These are phyloP conservation scores for Desmodesmus armatus DNA, from an alignment of 139 green algal species.

Conservation along the genomic window DNA sequence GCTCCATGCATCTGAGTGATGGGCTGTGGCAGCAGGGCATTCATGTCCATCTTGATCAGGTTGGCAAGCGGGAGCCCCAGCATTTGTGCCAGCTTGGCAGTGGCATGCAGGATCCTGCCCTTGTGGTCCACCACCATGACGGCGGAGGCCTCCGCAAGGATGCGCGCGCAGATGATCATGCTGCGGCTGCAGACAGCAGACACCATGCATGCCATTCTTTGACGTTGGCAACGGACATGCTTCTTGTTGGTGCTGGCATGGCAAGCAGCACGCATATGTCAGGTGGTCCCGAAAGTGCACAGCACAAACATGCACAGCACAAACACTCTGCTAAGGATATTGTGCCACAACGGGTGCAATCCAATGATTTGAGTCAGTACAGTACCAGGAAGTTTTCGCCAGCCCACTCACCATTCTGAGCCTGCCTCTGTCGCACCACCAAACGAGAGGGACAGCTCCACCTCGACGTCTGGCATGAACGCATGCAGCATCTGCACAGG, in stretches of 20 bases:
- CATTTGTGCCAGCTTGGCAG: slow-evolving; percentile 22
- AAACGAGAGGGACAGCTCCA: not conserved
- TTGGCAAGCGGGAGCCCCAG: slow-evolving; percentile 45
- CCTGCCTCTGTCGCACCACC: slow-evolving; percentile 29
- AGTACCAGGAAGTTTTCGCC: too few species aligned
- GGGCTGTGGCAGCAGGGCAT: slow-evolving; percentile 52
- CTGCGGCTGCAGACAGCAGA: not conserved
- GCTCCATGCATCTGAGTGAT: slow-evolving; percentile 51
- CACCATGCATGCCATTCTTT: not conserved
- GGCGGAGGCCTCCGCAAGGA: not conserved
- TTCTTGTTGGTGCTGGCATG: not conserved
- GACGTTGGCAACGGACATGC: not conserved
- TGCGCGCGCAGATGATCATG: too few species aligned
- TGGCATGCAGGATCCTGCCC: slow-evolving; percentile 29
- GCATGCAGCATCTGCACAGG: slow-evolving; percentile 16
- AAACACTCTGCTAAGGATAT: not conserved
- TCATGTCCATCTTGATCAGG: slow-evolving; percentile 48
- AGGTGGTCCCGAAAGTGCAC: not conserved
- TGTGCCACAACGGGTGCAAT: not conserved
- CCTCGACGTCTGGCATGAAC: slow-evolving; percentile 20
- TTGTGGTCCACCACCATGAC: slow-evolving; percentile 39
- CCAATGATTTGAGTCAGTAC: not conserved
- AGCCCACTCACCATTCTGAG: too few species aligned
- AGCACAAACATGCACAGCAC: not conserved
- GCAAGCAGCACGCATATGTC: not conserved